Evolutionary conservation across 2,329 filamentous ascomycete species (phyloP).

Genomic region (Fusarium nodosum): DNA sequence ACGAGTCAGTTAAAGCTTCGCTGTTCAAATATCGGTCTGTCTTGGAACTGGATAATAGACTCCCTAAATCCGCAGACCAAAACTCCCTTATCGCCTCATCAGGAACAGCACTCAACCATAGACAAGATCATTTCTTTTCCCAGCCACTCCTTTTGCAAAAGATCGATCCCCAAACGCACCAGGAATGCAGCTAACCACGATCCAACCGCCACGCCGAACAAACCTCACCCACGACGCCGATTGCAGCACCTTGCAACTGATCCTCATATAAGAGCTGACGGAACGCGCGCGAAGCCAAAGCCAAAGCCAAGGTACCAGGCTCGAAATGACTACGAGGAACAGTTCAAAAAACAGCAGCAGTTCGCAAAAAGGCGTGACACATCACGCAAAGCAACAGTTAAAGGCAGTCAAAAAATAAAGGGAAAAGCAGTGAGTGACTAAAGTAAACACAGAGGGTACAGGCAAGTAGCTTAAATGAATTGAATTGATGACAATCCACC

Average conservation of each 20-base stretch:
- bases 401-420: slow-evolving; percentile 48
- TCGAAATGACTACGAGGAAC: slow-evolving; percentile 38
- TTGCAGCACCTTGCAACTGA: slow-evolving; percentile 11
- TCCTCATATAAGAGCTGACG: slow-evolving; percentile 16
- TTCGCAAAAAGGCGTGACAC: slow-evolving; percentile 38
- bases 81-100: slow-evolving; percentile 47
- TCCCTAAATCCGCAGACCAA: slow-evolving; percentile 36
- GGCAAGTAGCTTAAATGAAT: slow-evolving; percentile 53
- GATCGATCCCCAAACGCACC: slow-evolving; percentile 25
- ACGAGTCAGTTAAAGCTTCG: slow-evolving; percentile 4
- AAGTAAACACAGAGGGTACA: slow-evolving; percentile 46
- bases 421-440: slow-evolving; percentile 47
- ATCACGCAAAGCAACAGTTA: slow-evolving; percentile 41
- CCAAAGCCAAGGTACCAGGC: slow-evolving; percentile 17
- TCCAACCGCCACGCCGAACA: slow-evolving; percentile 29
- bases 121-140: slow-evolving; percentile 41
- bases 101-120: slow-evolving; percentile 36
- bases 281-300: slow-evolving; percentile 24
- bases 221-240: not conserved
- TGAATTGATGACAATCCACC: slow-evolving; percentile 57
- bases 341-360: slow-evolving; percentile 26
- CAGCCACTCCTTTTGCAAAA: slow-evolving; percentile 29
- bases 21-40: slow-evolving; percentile 35
- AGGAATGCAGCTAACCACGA: slow-evolving; percentile 24
- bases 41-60: slow-evolving; percentile 36